These are phyloP conservation scores for Chenopodium berlandieri DNA, from an alignment of 148 eudicot species.

Conservation along the genomic window DNA sequence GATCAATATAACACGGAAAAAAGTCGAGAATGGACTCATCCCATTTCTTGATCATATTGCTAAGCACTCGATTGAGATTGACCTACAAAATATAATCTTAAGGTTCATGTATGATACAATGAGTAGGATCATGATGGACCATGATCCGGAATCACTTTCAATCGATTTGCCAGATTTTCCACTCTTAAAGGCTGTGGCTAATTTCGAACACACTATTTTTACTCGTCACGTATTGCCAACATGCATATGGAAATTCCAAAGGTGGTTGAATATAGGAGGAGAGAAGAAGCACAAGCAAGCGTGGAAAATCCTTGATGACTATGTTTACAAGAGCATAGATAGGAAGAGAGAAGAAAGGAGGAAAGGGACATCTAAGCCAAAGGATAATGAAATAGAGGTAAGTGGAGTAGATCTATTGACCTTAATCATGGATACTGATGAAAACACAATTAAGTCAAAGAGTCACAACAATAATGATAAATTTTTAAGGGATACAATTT, in stretches of 20 bases:
- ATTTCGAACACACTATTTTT: constrained; percentile 34
- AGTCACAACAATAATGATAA: not conserved
- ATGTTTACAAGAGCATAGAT: constrained; percentile 20
- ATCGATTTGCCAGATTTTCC: constrained; percentile 30
- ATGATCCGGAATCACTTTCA: constrained; percentile 40
- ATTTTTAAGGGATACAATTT: constrained; percentile 26
- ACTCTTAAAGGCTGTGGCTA: constrained; percentile 35
- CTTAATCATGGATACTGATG: constrained; percentile 27
- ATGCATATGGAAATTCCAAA: constrained; percentile 45
- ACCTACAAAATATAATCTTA: constrained; percentile 49
- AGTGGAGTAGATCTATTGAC: constrained; percentile 33
- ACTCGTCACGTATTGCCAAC: constrained; percentile 37
- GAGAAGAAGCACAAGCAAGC: constrained; percentile 22
- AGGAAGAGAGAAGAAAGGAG: constrained; percentile 23
- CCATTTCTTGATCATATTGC: constrained; percentile 35
- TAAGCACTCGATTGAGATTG: constrained; percentile 31
- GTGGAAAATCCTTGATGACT: constrained; percentile 26
- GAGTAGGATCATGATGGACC: constrained; percentile 36
- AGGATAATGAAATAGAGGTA: not conserved
- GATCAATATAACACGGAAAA: constrained; percentile 17
- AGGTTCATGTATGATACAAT: constrained; percentile 45
- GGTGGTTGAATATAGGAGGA: constrained; percentile 54
- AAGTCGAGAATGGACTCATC: constrained; percentile 31
- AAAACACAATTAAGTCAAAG: not conserved
- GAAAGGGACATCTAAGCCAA: not conserved